phyloP scores from a whole-genome alignment of 1,284 basidiomycete species.

The Trametes sp. region DNA sequence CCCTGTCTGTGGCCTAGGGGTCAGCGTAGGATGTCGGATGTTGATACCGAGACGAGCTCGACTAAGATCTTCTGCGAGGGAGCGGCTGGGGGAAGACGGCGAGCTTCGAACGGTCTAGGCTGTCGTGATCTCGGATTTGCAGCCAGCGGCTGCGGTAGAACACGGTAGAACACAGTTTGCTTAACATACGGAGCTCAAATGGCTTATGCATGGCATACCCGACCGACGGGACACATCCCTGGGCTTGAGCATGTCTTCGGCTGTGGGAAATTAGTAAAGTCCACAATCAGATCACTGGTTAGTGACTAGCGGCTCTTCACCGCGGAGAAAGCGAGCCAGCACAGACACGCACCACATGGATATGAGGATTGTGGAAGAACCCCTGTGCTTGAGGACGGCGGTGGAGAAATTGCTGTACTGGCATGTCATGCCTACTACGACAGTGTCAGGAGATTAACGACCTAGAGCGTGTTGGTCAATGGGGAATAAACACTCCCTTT shows the following conservation, averaged over 20 bases:
- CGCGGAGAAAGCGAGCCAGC: neutral
- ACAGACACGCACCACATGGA: neutral
- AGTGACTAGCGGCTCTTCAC: neutral
- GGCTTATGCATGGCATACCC: neutral
- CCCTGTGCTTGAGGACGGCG: neutral
- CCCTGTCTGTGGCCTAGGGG: neutral
- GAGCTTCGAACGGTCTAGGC: neutral
- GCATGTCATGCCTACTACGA: neutral
- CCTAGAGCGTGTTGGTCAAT: neutral
- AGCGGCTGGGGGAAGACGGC: neutral
- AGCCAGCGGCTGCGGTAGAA: neutral
- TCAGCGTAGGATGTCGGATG: neutral
- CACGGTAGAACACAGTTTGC: neutral
- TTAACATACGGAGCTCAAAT: neutral
- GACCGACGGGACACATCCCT: neutral
- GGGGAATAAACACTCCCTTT: neutral
- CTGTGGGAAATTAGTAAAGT: neutral
- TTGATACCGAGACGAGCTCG: neutral
- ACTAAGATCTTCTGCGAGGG: neutral
- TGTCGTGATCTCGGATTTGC: neutral
- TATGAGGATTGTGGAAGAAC: neutral
- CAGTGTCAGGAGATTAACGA: neutral
- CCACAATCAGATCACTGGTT: neutral
- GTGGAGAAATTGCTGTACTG: neutral
- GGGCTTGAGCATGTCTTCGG: neutral